Conservation (phyloP, 2,329 filamentous ascomycete species). For the Aspergillus sp. region DNA sequence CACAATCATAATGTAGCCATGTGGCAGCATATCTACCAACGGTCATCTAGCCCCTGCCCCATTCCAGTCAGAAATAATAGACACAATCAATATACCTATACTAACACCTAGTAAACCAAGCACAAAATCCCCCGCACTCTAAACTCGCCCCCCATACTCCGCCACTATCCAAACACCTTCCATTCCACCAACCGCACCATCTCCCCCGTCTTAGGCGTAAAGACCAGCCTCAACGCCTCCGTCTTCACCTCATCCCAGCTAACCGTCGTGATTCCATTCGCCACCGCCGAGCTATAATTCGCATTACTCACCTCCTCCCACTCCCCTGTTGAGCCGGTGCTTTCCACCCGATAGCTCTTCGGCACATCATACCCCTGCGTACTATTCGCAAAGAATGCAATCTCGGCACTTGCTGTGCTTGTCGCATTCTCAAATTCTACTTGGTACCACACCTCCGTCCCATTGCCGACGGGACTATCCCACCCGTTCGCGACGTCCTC, state of each 20-base stretch:
- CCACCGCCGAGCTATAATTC: slow-evolving; percentile 9
- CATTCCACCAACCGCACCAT: slow-evolving; percentile 22
- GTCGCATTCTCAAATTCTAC: slow-evolving; percentile 14
- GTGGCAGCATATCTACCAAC: no score
- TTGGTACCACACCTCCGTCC: slow-evolving; percentile 23
- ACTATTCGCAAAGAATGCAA: slow-evolving; percentile 21
- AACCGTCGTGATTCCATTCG: slow-evolving; percentile 22
- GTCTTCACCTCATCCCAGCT: slow-evolving; percentile 15
- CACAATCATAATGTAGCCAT: no score
- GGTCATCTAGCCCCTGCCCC: no score
- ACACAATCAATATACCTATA: no score
- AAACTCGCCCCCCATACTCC: neutral
- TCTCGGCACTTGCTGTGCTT: slow-evolving; percentile 14
- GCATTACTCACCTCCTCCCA: slow-evolving; percentile 18
- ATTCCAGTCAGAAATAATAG: no score
- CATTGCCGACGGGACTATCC: slow-evolving; percentile 22
- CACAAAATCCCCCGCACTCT: neutral
- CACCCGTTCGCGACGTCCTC: slow-evolving; percentile 23
- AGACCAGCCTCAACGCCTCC: slow-evolving; percentile 14
- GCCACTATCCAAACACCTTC: slow-evolving; percentile 14
- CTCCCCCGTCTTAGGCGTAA: slow-evolving; percentile 13
- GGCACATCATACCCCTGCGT: slow-evolving; percentile 19
- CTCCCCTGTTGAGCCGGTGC: neutral
- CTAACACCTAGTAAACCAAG: no score
- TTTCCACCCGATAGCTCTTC: slow-evolving; percentile 14